Conservation (phyloP, 495 filamentous ascomycete genomes). For the Daldinia vernicosa region DNA sequence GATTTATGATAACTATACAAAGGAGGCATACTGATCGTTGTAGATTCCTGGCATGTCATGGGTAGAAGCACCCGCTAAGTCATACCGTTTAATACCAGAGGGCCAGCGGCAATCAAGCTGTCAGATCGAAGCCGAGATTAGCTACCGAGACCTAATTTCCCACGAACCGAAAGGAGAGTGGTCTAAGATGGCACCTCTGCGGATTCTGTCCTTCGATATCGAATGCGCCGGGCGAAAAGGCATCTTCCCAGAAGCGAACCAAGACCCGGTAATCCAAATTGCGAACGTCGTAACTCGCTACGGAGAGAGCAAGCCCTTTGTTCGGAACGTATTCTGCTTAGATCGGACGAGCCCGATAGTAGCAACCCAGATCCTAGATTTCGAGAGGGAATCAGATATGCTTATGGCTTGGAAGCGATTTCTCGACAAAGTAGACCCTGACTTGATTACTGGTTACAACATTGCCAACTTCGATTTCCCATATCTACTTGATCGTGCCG, state of each 20-base stretch:
- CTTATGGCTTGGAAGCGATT: conserved; percentile 89
- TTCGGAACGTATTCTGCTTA: conserved; percentile 94
- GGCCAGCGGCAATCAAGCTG: conserved; percentile 82
- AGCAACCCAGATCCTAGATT: conserved; percentile 91
- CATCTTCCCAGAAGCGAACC: conserved; percentile 90
- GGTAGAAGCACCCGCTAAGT: conserved; percentile 82
- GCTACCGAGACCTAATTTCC: conserved; percentile 83
- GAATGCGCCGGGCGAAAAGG: conserved; percentile 98
- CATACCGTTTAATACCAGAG: conserved; percentile 71
- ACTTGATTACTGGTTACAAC: conserved; percentile 99
- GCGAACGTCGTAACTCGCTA: conserved; percentile 97
- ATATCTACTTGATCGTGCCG: conserved; percentile 90
- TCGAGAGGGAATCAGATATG: conserved; percentile 82
- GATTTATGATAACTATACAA: neutral
- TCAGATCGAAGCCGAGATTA: conserved; percentile 89
- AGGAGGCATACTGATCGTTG: conserved; percentile 24
- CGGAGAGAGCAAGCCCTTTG: conserved; percentile 93
- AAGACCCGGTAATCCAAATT: conserved; percentile 97
- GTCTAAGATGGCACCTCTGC: conserved; percentile 96
- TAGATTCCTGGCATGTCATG: conserved; percentile 95
- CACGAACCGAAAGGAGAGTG: conserved; percentile 93
- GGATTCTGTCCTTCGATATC: conserved; percentile 96
- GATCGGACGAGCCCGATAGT: conserved; percentile 92
- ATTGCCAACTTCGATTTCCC: conserved; percentile 99
- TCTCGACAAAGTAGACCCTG: conserved; percentile 88